Base-by-base conservation (phyloP, 345 rosid species). In the Adansonia digitata region DNA sequence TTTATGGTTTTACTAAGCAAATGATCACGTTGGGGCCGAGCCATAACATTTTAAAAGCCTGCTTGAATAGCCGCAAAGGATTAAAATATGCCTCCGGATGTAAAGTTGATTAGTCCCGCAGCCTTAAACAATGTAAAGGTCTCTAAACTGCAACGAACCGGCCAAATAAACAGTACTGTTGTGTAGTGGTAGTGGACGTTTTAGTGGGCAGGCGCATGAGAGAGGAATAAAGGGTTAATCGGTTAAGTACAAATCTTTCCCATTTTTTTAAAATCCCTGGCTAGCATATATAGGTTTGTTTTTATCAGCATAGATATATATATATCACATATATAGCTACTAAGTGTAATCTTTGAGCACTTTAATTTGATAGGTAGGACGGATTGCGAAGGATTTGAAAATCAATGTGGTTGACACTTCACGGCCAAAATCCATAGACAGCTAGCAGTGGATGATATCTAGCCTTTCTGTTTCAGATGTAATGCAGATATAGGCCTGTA, bases 271-370 rank as follows among this genome's bases (percentile, higher is more conserved):
- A n/a, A 56, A 27, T 13, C 14, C n/a, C 3, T 26, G 39, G 56
- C 22, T 68, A 1, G 70, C 52, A n/a, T n/a, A n/a, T n/a, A n/a
- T n/a, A n/a, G n/a, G n/a, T n/a, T n/a, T n/a, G n/a, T n/a, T n/a
- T n/a, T n/a, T n/a, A n/a, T n/a, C n/a, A n/a, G n/a, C n/a, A n/a
- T n/a, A n/a, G n/a, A n/a, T n/a, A n/a, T n/a, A n/a, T n/a, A n/a
- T n/a, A n/a, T n/a, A n/a, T n/a, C n/a, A n/a, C n/a, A n/a, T n/a
- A n/a, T n/a, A n/a, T n/a, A n/a, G n/a, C n/a, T n/a, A n/a, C n/a
- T n/a, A 11, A 71, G 62, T 39, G 75, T 55, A 59, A 43, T 51
- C 64, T 57, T 71, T 56, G 64, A 72, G 53, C 62, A n/a, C 18
- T 12, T 56, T n/a, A n/a, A n/a, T n/a, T 59, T 37, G 66, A 42